Evolutionary conservation across 2,329 filamentous ascomycete genomes (phyloP).

Genomic region (Ilyonectria sp.): DNA sequence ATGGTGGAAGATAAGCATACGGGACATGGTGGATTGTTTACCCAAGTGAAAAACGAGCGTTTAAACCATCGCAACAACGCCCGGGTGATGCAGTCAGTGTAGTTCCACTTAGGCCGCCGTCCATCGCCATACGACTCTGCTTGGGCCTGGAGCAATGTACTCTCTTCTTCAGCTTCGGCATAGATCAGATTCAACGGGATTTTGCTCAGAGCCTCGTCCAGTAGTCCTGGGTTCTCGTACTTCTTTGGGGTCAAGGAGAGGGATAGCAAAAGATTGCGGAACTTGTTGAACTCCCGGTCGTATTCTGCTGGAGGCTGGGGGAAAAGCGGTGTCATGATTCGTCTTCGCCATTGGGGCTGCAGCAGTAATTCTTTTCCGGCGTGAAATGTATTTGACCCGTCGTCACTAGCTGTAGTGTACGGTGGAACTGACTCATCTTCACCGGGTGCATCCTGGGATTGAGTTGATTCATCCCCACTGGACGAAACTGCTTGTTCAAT

Average conservation of each 20-base stretch:
- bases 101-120: neutral
- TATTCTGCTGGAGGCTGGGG: neutral
- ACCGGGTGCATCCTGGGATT: neutral
- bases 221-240: neutral
- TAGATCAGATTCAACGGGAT: neutral
- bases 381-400: neutral
- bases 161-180: neutral
- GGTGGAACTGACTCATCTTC: neutral
- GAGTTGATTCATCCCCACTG: neutral
- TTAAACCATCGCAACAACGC: neutral
- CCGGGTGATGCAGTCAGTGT: neutral
- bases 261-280: neutral
- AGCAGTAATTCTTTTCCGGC: neutral
- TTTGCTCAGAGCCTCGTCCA: neutral
- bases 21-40: neutral
- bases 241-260: neutral
- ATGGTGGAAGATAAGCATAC: neutral
- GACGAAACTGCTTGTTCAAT: neutral
- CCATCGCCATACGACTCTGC: neutral
- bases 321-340: neutral
- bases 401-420: neutral
- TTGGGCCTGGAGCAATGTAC: neutral
- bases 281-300: neutral
- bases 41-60: neutral
- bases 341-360: neutral